Evolutionary conservation across 495 filamentous ascomycete genomes (phyloP).

Genomic region (Penicillium antarcticum): DNA sequence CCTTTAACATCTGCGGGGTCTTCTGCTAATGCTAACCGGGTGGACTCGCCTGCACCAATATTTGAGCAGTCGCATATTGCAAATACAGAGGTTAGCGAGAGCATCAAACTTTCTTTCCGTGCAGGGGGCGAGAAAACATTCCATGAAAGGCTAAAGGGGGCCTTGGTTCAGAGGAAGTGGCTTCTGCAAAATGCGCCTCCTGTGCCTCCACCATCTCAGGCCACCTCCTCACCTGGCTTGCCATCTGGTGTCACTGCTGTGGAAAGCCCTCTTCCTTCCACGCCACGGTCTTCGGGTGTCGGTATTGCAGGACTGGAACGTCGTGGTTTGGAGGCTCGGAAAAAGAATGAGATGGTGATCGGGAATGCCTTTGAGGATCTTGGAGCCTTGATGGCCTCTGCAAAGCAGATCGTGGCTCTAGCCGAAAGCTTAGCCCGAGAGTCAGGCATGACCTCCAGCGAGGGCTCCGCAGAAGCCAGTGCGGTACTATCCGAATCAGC

Average conservation of each 20-base stretch:
- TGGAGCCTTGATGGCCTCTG: conserved; percentile 93
- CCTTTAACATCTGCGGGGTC: conserved; percentile 48
- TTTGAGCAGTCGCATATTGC: conserved; percentile 35
- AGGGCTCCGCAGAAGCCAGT: conserved; percentile 60
- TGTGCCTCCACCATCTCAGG: conserved; percentile 61
- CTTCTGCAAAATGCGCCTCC: conserved; percentile 90
- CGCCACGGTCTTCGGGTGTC: conserved; percentile 57
- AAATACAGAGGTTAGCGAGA: conserved; percentile 61
- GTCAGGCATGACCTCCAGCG: conserved; percentile 53
- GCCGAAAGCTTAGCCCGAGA: conserved; percentile 83
- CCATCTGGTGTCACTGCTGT: conserved; percentile 13
- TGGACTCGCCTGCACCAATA: conserved; percentile 78
- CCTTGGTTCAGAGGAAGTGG: conserved; percentile 94
- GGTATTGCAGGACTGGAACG: conserved; percentile 92
- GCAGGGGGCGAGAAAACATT: conserved; percentile 87
- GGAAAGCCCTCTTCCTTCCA: conserved; percentile 21
- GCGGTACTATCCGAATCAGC: conserved; percentile 79
- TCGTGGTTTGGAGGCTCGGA: conserved; percentile 73
- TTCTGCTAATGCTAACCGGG: conserved; percentile 29
- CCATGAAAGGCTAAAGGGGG: conserved; percentile 79
- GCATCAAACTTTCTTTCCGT: conserved; percentile 88
- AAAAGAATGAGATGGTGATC: conserved; percentile 89
- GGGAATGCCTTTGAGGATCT: conserved; percentile 95
- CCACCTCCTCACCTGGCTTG: conserved; percentile 18
- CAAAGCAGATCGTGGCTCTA: conserved; percentile 90